These are phyloP conservation scores for Chrysoporthe deuterocubensis DNA, from an alignment of 2,329 filamentous ascomycete species.

Conservation along the genomic window DNA sequence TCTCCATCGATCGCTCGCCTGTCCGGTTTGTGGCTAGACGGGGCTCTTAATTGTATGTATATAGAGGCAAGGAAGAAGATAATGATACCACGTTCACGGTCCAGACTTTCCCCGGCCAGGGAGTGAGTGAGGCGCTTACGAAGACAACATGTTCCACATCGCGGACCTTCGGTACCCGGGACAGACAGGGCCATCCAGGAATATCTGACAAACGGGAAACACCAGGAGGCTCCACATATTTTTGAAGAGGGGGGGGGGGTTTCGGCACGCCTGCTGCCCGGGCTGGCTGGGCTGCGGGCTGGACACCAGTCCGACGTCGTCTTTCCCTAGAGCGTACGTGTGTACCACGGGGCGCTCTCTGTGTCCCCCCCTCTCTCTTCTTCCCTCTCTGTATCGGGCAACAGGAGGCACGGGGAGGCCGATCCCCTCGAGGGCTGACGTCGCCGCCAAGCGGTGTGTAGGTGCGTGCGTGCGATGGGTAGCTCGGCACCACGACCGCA, in stretches of 20 bases:
- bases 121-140: not conserved
- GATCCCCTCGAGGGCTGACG: slow-evolving; percentile 5
- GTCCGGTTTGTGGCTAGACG: not conserved
- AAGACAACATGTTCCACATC: slow-evolving; percentile 3
- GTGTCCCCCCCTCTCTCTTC: not conserved
- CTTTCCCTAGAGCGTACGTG: not conserved
- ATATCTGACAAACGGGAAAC: not conserved
- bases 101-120: not conserved
- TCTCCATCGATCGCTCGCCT: not conserved
- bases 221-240: not conserved
- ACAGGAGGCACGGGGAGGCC: not conserved
- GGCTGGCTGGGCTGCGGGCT: not conserved
- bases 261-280: not conserved
- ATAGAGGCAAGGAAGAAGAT: slow-evolving; percentile 10
- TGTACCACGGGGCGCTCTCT: not conserved
- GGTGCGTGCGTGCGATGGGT: not conserved
- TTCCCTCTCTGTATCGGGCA: not conserved
- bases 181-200: not conserved
- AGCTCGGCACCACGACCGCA: too few relatives aligned
- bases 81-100: slow-evolving; percentile 20
- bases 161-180: not conserved
- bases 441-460: not conserved
- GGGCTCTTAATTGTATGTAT: slow-evolving; percentile 8
- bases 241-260: not conserved
- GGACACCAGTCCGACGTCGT: not conserved